Base-by-base conservation (phyloP, 768 basidiomycete species). In the Suillus tomentosus region DNA sequence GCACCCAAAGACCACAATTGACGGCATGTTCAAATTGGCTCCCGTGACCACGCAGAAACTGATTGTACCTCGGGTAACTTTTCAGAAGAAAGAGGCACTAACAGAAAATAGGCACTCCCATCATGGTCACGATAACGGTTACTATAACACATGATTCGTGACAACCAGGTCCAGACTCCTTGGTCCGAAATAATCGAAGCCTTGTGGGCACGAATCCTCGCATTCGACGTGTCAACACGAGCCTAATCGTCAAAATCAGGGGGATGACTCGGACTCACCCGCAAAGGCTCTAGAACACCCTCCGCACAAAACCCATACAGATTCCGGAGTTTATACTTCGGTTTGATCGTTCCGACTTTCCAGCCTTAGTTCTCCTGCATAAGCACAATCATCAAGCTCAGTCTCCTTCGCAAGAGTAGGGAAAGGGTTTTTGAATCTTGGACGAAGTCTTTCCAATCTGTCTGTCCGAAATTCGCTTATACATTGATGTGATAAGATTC, bases 111-210 rank as follows among this genome's bases (percentile, higher is more conserved):
- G 67, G 69, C 71, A 69, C 74, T 65, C 67, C 75, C 50, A 69
- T 93, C 50, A 69, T 93, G 92, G 66, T 76, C 53, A 69, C 93
- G 92, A 66, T 91, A 92, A 64, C 89, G 51, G 51, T 31, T 17
- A 17, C 76, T 70, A 61, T 87, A 82, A 69, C 50, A 51, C 50
- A 51, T 24, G 91, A 66, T 81, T 84, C 2, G 84, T 83, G 0
- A 79, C 78, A 22, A 94, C 84, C 3, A 83, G 83, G 22, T 72
- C 82, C 92, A 92, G 92, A 0, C 65, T 71, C 2, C 77, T 1
- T 92, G 89, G 64, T 89, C 82, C 80, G 0, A 89, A 90, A 72
- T 92, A 94, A 69, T 94, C 90, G 68, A 92, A 93, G 1, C 82
- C 79, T 79, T 93, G 90, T 1, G 90, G 89, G 64, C 92, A 93